These are phyloP conservation scores for Chlamydomonas reinhardtii DNA, from an alignment of 163 green algal genomes.

Conservation along the genomic window DNA sequence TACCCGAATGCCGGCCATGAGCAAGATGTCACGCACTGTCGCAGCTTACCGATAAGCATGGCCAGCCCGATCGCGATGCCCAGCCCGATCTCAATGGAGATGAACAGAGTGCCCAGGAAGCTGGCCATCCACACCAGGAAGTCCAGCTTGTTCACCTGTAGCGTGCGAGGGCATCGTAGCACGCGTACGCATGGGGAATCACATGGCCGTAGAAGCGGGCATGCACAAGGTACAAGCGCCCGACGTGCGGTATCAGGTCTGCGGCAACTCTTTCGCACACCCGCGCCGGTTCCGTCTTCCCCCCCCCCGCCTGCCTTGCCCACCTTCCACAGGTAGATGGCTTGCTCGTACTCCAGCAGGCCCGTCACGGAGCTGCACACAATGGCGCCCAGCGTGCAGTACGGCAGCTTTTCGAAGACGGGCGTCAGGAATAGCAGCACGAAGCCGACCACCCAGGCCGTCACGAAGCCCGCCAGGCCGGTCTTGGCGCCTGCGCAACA, in stretches of 20 bases:
- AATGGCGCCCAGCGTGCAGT: constrained; percentile 89
- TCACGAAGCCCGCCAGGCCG: constrained; percentile 65
- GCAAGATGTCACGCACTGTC: too few relatives aligned
- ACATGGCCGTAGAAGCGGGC: too few relatives aligned
- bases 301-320: background rate
- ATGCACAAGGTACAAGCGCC: too few relatives aligned
- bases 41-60: constrained; percentile 60
- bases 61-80: constrained; percentile 72
- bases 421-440: constrained; percentile 87
- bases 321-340: constrained; percentile 75
- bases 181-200: too few relatives aligned
- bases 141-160: constrained; percentile 73
- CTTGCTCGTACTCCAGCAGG: constrained; percentile 83
- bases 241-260: too few relatives aligned
- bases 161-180: too few relatives aligned
- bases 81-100: constrained; percentile 70
- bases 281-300: background rate
- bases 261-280: too few relatives aligned
- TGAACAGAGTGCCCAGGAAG: constrained; percentile 68
- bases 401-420: constrained; percentile 86
- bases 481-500: constrained; percentile 61
- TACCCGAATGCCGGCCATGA: too few relatives aligned
- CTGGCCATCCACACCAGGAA: constrained; percentile 73
- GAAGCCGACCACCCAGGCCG: constrained; percentile 75
- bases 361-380: constrained; percentile 84